Conservation (phyloP, 2,329 filamentous ascomycete genomes). For the Ceratocystis cacaofunesta region DNA sequence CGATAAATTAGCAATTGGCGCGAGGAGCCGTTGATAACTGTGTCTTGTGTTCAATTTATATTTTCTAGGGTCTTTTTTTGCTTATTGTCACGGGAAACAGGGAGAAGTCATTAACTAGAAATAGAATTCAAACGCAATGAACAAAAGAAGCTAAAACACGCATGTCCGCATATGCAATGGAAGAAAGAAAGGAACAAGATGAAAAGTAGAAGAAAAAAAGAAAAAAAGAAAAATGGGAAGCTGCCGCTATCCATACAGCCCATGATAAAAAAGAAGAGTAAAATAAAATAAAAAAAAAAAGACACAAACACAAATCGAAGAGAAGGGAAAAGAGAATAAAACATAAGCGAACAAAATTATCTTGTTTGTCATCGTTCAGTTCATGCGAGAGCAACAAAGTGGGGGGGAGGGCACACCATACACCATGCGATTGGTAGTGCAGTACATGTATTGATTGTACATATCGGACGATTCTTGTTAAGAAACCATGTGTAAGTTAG, state of each 20-base stretch:
- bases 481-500: neutral
- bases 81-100: neutral
- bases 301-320: neutral
- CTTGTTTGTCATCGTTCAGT: neutral
- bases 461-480: neutral
- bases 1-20: no score
- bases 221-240: neutral
- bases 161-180: slow-evolving; percentile 2
- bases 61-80: neutral
- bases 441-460: slow-evolving; percentile 8
- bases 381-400: slow-evolving; percentile 1
- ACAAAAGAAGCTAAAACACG: neutral
- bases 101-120: neutral
- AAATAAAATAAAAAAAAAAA: neutral
- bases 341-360: neutral
- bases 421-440: neutral
- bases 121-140: slow-evolving; percentile 3
- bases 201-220: neutral
- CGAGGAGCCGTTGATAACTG: neutral
- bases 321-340: neutral
- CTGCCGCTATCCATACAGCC: slow-evolving; percentile 1
- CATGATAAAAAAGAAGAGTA: neutral
- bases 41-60: neutral
- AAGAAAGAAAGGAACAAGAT: neutral
- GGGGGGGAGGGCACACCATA: neutral